Evolutionary conservation across 352 stramenopile species (phyloP).

Genomic region (Pythium phragmitis): DNA sequence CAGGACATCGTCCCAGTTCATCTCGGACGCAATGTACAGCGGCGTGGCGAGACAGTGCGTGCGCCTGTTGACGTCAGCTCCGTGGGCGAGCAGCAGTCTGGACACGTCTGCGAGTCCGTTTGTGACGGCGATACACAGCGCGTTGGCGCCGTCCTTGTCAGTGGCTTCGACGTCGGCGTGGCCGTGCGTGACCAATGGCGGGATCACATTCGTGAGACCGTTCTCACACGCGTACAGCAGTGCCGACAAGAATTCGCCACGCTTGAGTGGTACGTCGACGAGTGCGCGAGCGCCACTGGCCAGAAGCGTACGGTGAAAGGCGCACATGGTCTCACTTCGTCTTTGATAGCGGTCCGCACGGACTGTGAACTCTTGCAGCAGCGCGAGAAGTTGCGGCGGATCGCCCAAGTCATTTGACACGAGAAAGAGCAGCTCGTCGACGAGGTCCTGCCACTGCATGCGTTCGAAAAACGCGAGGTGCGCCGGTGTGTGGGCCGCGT

Average conservation of each 20-base stretch:
- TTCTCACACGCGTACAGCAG: constrained; percentile 65
- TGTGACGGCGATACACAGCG: constrained; percentile 57
- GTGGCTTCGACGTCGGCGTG: constrained; percentile 55
- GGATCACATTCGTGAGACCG: constrained; percentile 46
- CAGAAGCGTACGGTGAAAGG: constrained; percentile 56
- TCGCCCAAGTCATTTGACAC: constrained; percentile 62
- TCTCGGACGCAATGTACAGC: constrained; percentile 76
- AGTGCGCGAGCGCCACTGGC: constrained; percentile 33
- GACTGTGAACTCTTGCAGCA: constrained; percentile 50
- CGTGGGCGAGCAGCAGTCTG: constrained; percentile 41
- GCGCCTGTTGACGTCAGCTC: constrained; percentile 60
- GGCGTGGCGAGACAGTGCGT: constrained; percentile 65
- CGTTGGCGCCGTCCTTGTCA: constrained; percentile 55
- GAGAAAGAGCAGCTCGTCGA: constrained; percentile 54
- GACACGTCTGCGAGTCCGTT: constrained; percentile 54
- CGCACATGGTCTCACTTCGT: constrained; percentile 6
- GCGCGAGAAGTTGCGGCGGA: constrained; percentile 47
- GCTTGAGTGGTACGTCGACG: constrained; percentile 58
- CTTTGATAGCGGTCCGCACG: constrained; percentile 11
- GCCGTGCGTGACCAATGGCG: constrained; percentile 35
- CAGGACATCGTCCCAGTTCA: constrained; percentile 70
- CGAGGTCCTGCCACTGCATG: constrained; percentile 38
- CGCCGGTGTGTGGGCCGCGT: constrained; percentile 69
- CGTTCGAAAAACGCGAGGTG: constrained; percentile 61
- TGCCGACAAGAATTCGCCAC: constrained; percentile 39